Percentiles rank a stretch among this genome's conserved stretches.
phyloP scores from a whole-genome alignment of 2,329 filamentous ascomycete genomes.

The Phialocephala sp. region DNA sequence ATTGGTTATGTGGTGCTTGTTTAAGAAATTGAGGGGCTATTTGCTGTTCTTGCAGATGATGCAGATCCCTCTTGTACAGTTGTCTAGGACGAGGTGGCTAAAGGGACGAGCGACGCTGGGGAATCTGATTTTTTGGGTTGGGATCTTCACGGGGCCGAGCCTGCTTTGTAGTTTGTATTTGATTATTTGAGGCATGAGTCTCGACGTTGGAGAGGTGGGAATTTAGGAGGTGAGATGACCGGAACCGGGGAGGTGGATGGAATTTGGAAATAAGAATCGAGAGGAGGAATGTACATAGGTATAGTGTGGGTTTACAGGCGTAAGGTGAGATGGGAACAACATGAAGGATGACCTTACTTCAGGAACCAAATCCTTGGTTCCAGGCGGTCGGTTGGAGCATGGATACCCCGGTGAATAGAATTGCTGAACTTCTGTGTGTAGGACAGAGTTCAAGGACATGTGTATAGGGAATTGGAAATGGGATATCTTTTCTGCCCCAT shows the following conservation, averaged over 20 bases:
- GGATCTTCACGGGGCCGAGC: slow-evolving; percentile 78
- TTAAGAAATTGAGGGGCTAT: slow-evolving; percentile 78
- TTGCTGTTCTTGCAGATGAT: slow-evolving; percentile 75
- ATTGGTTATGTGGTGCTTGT: slow-evolving; percentile 80
- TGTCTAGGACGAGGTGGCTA: slow-evolving; percentile 71
- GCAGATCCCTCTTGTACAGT: slow-evolving; percentile 71
- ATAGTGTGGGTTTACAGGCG: background rate
- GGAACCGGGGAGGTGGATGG: background rate
- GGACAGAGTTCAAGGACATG: background rate
- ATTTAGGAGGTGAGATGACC: no score
- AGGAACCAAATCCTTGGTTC: no score
- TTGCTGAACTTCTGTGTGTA: background rate
- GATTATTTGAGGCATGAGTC: slow-evolving; percentile 50
- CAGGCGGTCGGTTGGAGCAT: background rate
- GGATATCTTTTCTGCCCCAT: background rate
- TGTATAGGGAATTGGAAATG: background rate
- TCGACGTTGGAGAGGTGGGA: background rate
- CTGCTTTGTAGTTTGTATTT: slow-evolving; percentile 66
- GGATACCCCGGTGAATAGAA: background rate
- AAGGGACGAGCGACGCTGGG: slow-evolving; percentile 67
- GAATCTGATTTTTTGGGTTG: slow-evolving; percentile 79
- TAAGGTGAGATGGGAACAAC: background rate
- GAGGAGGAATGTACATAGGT: background rate
- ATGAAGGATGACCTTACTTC: no score
- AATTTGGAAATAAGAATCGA: background rate